phyloP scores from a whole-genome alignment of 2,329 filamentous ascomycete genomes.

The Cercospora zeae-maydis region DNA sequence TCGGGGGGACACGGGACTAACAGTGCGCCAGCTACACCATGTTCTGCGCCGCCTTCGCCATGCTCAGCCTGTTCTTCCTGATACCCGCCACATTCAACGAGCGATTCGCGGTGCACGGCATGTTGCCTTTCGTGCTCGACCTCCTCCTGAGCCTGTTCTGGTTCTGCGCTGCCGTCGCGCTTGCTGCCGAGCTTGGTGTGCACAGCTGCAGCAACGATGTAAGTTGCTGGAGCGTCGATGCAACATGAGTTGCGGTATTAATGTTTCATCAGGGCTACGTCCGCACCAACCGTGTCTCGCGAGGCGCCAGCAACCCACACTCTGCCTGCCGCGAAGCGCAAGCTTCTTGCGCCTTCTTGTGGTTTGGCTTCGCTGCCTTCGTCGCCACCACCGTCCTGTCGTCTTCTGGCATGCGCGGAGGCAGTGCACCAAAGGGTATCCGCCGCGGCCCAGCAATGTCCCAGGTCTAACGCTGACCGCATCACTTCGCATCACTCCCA shows the following conservation, averaged over 20 bases:
- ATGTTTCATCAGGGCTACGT: conserved; percentile 36
- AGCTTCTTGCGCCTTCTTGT: conserved; percentile 71
- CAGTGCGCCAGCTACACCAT: conserved; percentile 46
- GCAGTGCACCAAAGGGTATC: conserved; percentile 46
- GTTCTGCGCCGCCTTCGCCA: conserved; percentile 64
- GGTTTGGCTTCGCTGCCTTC: conserved; percentile 69
- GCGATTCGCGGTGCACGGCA: conserved; percentile 48
- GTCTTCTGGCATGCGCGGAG: conserved; percentile 52
- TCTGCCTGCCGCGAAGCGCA: conserved; percentile 73
- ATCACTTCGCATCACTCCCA: not conserved
- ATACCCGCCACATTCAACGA: conserved; percentile 56
- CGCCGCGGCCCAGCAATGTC: conserved; percentile 52
- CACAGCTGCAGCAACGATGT: conserved; percentile 64
- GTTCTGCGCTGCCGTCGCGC: conserved; percentile 66
- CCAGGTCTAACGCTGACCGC: conserved; percentile 48
- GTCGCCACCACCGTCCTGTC: conserved; percentile 55
- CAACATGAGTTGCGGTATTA: not conserved
- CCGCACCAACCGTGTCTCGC: conserved; percentile 41
- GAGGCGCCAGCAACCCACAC: conserved; percentile 49
- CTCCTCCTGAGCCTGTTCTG: conserved; percentile 62
- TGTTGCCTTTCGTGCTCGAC: conserved; percentile 57
- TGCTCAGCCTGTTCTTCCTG: conserved; percentile 63
- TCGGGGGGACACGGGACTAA: not conserved
- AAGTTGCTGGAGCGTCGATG: conserved; percentile 32
- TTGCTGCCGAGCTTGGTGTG: conserved; percentile 65